phyloP scores from a whole-genome alignment of 768 basidiomycete species.

The Mycena metata region DNA sequence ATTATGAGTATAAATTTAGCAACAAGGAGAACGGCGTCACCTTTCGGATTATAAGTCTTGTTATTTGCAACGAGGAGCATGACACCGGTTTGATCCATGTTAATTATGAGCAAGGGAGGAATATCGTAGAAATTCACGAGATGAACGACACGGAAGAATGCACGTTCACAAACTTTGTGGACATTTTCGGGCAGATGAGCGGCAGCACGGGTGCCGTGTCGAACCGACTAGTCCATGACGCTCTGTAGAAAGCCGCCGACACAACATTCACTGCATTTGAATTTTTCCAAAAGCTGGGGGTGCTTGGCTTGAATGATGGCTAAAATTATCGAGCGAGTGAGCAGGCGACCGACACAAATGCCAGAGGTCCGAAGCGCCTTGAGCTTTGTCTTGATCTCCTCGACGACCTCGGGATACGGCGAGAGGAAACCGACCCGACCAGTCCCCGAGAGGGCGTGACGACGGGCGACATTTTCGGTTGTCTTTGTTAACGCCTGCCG shows the following conservation, averaged over 20 bases:
- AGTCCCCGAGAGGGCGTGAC: neutral
- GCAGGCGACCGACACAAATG: neutral
- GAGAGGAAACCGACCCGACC: neutral
- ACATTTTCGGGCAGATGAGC: neutral
- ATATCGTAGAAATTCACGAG: too few species aligned
- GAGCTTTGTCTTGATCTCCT: neutral
- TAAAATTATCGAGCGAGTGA: neutral
- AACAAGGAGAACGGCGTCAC: too few species aligned
- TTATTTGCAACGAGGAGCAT: neutral
- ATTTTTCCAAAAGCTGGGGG: neutral
- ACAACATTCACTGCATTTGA: neutral
- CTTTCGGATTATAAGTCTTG: neutral
- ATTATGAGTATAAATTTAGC: too few species aligned
- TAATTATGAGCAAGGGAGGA: too few species aligned
- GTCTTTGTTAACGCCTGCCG: neutral
- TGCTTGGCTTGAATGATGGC: neutral
- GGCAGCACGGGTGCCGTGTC: neutral
- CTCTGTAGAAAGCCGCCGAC: neutral
- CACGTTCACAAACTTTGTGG: neutral
- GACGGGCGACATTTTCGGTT: slow-evolving; percentile 12
- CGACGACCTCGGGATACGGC: neutral
- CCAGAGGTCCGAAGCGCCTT: neutral
- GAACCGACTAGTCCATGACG: neutral
- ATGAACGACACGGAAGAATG: neutral
- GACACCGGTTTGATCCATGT: neutral